phyloP scores from a whole-genome alignment of 192 early-diverging fungal genomes.

The Gonapodya sp. region DNA sequence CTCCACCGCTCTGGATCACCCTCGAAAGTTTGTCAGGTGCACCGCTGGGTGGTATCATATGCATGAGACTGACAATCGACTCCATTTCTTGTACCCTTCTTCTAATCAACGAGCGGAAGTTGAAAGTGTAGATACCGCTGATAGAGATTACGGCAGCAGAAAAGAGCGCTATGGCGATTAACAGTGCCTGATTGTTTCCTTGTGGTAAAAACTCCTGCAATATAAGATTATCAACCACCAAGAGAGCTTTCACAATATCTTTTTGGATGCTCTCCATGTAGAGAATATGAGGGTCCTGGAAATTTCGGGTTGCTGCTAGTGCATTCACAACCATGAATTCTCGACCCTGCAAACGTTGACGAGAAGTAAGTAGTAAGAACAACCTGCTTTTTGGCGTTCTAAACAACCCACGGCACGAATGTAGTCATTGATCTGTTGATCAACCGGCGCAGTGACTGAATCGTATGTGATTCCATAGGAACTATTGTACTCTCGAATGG shows the following conservation, averaged over 20 bases:
- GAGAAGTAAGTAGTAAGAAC: no score
- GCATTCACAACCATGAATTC: neutral
- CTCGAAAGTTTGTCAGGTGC: neutral
- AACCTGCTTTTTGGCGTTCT: no score
- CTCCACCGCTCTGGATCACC: neutral
- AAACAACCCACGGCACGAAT: neutral
- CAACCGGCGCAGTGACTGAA: neutral
- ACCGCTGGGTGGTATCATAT: neutral
- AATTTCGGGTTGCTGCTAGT: neutral
- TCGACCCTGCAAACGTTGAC: no score
- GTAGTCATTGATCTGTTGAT: neutral
- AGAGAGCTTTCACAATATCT: neutral
- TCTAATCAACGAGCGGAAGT: neutral
- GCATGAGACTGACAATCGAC: neutral
- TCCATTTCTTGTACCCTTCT: neutral
- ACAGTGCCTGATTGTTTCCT: neutral
- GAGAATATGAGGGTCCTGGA: neutral
- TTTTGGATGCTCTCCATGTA: neutral
- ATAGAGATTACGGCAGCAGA: neutral
- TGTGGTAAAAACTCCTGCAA: neutral
- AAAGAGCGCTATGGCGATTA: neutral
- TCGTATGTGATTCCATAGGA: neutral
- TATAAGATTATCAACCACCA: neutral
- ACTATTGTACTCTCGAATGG: neutral
- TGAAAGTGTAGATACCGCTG: neutral